Conservation (phyloP, 495 filamentous ascomycete species). For the Daldinia bambusicola region DNA sequence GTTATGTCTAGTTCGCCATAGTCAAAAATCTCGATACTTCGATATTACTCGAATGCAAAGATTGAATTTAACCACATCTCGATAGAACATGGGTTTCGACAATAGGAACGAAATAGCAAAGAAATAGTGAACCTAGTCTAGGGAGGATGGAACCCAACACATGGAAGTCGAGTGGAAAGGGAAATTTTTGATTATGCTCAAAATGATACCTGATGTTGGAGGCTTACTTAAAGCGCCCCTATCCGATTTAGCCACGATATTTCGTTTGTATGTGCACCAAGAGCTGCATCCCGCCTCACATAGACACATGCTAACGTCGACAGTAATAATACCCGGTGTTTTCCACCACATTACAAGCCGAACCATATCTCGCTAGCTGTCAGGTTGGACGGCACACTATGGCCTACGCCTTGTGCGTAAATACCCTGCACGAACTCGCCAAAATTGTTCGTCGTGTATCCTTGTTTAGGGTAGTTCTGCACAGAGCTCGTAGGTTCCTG, state of each 20-base stretch:
- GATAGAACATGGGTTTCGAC: neutral
- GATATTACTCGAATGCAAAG: neutral
- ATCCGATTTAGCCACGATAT: neutral
- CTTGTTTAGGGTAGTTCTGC: conserved; percentile 51
- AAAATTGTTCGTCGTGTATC: conserved; percentile 53
- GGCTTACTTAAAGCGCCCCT: neutral
- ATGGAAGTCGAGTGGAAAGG: neutral
- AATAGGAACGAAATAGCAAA: neutral
- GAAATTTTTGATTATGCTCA: neutral
- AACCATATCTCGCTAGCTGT: conserved; percentile 54
- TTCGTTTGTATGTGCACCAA: conserved; percentile 23
- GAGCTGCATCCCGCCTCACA: neutral
- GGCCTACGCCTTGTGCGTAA: conserved; percentile 54
- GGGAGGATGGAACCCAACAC: neutral
- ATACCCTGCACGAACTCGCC: conserved; percentile 54
- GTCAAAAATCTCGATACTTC: neutral
- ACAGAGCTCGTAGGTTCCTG: conserved; percentile 46
- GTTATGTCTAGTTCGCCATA: conserved; percentile 5
- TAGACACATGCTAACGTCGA: conserved; percentile 24
- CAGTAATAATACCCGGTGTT: conserved; percentile 1
- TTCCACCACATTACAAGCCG: conserved; percentile 39
- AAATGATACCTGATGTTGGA: neutral
- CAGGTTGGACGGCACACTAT: conserved; percentile 52
- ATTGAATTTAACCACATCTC: neutral
- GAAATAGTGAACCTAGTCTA: neutral